Base-by-base conservation (phyloP, 768 basidiomycete species). In the Mycena indigotica region DNA sequence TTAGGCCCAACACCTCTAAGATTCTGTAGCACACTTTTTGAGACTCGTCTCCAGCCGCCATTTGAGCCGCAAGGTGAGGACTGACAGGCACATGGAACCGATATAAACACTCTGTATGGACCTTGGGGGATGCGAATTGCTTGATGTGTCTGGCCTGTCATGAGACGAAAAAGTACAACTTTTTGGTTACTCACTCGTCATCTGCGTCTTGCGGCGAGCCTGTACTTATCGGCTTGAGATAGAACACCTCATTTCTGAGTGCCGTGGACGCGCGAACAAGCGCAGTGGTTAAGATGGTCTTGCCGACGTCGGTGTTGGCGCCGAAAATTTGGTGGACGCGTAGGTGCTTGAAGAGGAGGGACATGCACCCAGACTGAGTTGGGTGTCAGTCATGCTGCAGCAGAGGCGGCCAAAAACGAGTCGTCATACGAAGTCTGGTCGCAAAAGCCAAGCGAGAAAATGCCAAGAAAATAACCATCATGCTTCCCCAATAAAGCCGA, bases 271-370 rank as follows among this genome's bases (percentile, higher is more conserved):
- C 88, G 30, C 91, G 81, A 41, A 87, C 83, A 30, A 98, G 84
- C 1, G 92, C 92, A 2, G 94, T 84, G 1, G 93, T 89, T 53
- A 98, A 76, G 56, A 98, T 81, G 0, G 95, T 97, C 74, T 98
- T 98, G 25, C 96, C 96, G 50, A 98, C 95, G 72, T 94, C 87
- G 2, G 96, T 98, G 73, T 96, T 97, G 1, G 95, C 94, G 28
- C 96, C 96, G 67, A 97, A 96, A 57, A 98, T 77, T 69, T 96
- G 93, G 71, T 95, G 91, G 28, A 94, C 77, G 17, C 93, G 85
- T 29, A 98, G 81, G 68, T 95, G 82, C 66, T 84, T 87, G 78
- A 90, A 95, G 44, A 98, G 86, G 21, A 88, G 80, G 49, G 90
- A 84, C 93, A 95, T 94, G 38, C 41, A 35, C 29, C 46, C 41